Evolutionary conservation across 1,139 yeast species (phyloP), one percentile per base, ranked within the genome.

Genomic region (Scheffersomyces insectosa): DNA sequence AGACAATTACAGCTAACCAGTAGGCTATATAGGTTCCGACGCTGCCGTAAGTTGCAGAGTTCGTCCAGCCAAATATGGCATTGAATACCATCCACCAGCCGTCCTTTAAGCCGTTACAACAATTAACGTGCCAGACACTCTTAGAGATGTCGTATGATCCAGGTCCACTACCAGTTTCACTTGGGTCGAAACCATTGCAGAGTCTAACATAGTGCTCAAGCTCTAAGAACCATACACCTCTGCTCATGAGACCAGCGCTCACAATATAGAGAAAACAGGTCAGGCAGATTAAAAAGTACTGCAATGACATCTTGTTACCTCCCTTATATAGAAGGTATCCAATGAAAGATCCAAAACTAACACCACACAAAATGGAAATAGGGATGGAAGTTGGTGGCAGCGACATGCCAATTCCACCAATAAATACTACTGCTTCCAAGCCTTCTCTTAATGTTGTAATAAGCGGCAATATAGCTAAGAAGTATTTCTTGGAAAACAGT

Each of bases 41-140:
- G 52, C 77, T 70, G 9, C 77, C 77, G 49, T 71, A 71, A 1
- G 79, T 72, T 8, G 79, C 79, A 37, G 76, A 70, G 51, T 74
- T 74, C 4, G 78, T 72, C 79, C 79, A 73, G 10, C 79, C 79
- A 41, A 73, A 64, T 32, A 73, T 55, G 5, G 79, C 78, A 15
- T 75, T 72, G 42, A 68, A 62, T 15, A 72, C 60, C 77, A 73
- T 72, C 78, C 78, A 73, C 36, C 78, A 77, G 44, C 73, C 78
- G 28, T 72, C 77, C 48, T 70, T 72, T 45, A 71, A 51, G 44
- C 75, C 76, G 49, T 72, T 70, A 47, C 79, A 73, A 48, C 79
- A 73, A 54, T 73, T 72, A n/a, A 73, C 77, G 50, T 73, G 79
- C 79, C 79, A 73, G 1, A 73, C 72, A 47, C 75, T 71, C 16